Percentiles rank a stretch among this genome's conserved stretches.
phyloP scores from a whole-genome alignment of 73 alveolate genomes.

The Paramecium bursaria region DNA sequence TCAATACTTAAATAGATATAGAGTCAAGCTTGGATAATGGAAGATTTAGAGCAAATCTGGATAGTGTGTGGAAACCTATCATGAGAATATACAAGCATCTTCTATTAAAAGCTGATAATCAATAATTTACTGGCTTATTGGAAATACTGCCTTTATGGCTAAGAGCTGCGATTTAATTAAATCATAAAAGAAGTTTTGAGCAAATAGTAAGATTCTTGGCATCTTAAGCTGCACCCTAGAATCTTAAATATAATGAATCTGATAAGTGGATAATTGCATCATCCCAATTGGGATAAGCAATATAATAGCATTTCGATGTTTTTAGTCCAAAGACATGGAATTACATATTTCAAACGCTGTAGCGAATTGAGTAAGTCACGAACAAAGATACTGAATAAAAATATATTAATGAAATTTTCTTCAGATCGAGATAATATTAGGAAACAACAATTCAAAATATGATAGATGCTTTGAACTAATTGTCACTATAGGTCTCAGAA shows the following conservation, averaged over 20 bases:
- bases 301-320: background rate
- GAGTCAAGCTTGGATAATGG: conserved; percentile 16
- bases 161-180: background rate
- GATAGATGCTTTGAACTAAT: conserved; percentile 42
- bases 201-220: conserved; percentile 14
- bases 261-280: conserved; percentile 54
- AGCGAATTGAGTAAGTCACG: conserved; percentile 27
- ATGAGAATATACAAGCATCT: background rate
- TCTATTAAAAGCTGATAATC: conserved; percentile 35
- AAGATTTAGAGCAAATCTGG: conserved; percentile 27
- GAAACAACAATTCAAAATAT: conserved; percentile 11
- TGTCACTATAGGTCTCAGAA: conserved; percentile 46
- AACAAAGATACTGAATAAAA: background rate
- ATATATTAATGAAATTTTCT: background rate
- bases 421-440: background rate
- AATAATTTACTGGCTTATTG: background rate
- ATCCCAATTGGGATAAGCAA: background rate
- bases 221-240: conserved; percentile 38
- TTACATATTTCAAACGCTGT: conserved; percentile 1
- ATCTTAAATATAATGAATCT: conserved; percentile 19
- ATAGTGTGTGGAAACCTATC: conserved; percentile 48
- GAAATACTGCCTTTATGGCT: conserved; percentile 21
- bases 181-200: background rate
- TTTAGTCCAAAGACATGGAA: conserved; percentile 54
- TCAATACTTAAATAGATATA: no score